These are phyloP conservation scores for Acacia pycnantha DNA, from an alignment of 331 rosid species.

Conservation along the genomic window DNA sequence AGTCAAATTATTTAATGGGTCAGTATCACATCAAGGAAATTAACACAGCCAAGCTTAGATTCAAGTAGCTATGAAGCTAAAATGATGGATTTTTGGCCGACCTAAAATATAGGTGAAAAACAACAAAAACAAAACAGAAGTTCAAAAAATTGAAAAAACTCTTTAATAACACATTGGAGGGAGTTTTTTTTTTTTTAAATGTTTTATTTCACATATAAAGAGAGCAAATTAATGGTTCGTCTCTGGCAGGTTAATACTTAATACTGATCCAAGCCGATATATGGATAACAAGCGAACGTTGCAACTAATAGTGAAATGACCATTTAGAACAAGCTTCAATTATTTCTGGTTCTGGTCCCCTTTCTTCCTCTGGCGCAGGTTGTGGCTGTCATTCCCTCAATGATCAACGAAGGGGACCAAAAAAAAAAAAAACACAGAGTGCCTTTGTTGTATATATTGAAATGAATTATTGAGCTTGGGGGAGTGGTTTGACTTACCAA, in stretches of 20 bases:
- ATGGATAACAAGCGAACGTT: not conserved
- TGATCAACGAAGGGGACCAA: not conserved
- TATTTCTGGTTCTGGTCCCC: not conserved
- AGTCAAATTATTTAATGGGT: too few relatives aligned
- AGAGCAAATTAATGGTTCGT: not conserved
- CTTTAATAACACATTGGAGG: too few relatives aligned
- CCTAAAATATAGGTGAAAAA: too few relatives aligned
- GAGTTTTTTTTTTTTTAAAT: too few relatives aligned
- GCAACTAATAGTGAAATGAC: not conserved
- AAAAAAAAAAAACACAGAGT: not conserved
- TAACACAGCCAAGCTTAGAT: too few relatives aligned
- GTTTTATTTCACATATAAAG: too few relatives aligned
- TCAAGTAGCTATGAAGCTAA: too few relatives aligned
- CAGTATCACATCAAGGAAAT: too few relatives aligned
- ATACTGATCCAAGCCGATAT: not conserved
- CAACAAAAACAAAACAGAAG: too few relatives aligned
- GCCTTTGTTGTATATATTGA: not conserved
- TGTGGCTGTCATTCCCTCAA: not conserved
- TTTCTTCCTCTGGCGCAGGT: not conserved
- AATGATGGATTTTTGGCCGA: too few relatives aligned
- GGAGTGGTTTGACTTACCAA: conserved; percentile 16
- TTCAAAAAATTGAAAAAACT: too few relatives aligned
- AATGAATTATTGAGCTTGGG: not conserved
- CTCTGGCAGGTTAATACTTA: not conserved
- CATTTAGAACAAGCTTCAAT: not conserved